These are phyloP conservation scores for Bremia lactucae DNA, from an alignment of 352 stramenopile species.

Conservation along the genomic window DNA sequence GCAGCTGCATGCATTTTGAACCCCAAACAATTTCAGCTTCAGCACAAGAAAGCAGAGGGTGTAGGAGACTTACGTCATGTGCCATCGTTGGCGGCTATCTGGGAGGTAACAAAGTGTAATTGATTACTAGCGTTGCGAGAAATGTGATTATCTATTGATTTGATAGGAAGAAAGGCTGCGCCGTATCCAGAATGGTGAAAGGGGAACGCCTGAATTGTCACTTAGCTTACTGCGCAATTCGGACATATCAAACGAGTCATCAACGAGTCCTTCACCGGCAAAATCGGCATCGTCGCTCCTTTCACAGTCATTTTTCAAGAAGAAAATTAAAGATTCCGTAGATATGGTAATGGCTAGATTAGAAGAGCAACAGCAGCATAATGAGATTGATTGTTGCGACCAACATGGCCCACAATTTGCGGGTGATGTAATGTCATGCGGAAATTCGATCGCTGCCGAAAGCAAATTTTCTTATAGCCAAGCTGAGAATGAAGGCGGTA, in stretches of 20 bases:
- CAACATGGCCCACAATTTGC: conserved; percentile 3
- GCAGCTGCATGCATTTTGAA: conserved; percentile 62
- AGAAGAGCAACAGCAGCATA: conserved; percentile 11
- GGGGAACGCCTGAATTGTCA: conserved; percentile 34
- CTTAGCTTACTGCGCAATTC: conserved; percentile 42
- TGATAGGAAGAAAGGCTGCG: conserved; percentile 63
- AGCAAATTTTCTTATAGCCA: conserved; percentile 51
- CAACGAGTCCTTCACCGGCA: conserved; percentile 20
- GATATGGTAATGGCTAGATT: conserved; percentile 43
- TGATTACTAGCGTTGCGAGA: too few species aligned
- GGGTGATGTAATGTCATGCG: conserved; percentile 21
- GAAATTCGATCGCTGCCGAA: conserved; percentile 34
- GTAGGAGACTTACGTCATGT: conserved; percentile 48
- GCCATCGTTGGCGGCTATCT: conserved; percentile 69
- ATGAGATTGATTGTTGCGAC: neutral
- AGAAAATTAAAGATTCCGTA: conserved; percentile 66
- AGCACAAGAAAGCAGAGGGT: conserved; percentile 31
- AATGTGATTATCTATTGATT: too few species aligned
- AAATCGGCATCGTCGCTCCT: conserved; percentile 40
- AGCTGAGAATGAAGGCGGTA: conserved; percentile 7
- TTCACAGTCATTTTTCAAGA: conserved; percentile 73
- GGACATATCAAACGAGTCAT: conserved; percentile 3
- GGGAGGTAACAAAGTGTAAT: conserved; percentile 42
- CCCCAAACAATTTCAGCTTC: conserved; percentile 27
- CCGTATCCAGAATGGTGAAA: conserved; percentile 38